Evolutionary conservation across 805 yeast species (phyloP), one percentile per base, ranked within the genome.

Genomic region (Teunomyces tritomae): DNA sequence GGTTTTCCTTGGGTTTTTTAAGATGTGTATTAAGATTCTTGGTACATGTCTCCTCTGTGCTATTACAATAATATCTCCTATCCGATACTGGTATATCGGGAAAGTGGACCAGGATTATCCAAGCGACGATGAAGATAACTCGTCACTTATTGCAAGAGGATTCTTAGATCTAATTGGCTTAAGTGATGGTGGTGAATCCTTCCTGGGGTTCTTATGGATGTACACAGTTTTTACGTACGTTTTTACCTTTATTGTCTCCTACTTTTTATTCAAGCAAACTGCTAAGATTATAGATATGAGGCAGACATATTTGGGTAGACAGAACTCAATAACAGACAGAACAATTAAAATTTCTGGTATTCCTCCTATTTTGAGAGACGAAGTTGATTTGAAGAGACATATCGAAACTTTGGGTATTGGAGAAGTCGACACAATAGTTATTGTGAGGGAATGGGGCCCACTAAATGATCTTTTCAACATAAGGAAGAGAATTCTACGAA

Each of bases 1-100:
- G 67, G 98, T 94, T 42, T 92, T 88, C 59, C 68, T 92, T 28
- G 90, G 90, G 3, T 91, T 92, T 63, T 94, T 94, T 77, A 85
- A 87, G 51, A 88, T 90, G 87, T 80, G 94, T 51, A 87, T 91
- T 43, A 81, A 82, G 61, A 70, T 88, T 7, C 65, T 92, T 20
- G 66, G 80, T 2, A 67, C 79, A 1, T 84, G 90, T 59, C 77
- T 88, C 41, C 49, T 87, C 2, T 80, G 88, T 57, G 90, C 96
- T 1, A 70, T 87, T 8, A 69, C 82, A 4, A 76, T 92, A 2
- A 86, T 92, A 16, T 85, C 96, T 0, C 98, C 99, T 0, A 77
- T 94, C 3, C 66, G 97, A 46, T 86, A 84, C 67, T 83, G 84
- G 57, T 89, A 77, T 61, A 89, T 96, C 0, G 97, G 98, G 1